Conservation (phyloP, 2,329 filamentous ascomycete genomes). For the Metarhizium brunneum region DNA sequence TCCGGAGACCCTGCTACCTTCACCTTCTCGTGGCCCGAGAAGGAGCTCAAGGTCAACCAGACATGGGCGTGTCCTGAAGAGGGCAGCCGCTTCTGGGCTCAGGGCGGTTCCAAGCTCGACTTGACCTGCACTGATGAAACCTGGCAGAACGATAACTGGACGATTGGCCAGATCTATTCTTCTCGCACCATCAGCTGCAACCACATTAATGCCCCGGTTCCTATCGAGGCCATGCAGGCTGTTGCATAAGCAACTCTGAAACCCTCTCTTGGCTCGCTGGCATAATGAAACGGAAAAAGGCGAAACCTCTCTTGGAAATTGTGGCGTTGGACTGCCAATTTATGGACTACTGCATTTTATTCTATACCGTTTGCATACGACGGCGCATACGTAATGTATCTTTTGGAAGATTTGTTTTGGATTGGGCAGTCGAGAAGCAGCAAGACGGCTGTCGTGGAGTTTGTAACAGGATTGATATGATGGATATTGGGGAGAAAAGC, state of each 20-base stretch:
- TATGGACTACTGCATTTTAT: not conserved
- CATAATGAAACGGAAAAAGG: not conserved
- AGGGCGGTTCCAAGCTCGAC: slow-evolving; percentile 16
- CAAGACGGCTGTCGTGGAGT: not conserved
- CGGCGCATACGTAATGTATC: slow-evolving; percentile 2
- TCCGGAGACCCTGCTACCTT: slow-evolving; percentile 26
- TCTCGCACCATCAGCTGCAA: slow-evolving; percentile 18
- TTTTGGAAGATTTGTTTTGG: not conserved
- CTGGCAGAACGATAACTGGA: slow-evolving; percentile 23
- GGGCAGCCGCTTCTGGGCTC: slow-evolving; percentile 19
- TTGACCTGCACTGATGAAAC: slow-evolving; percentile 18
- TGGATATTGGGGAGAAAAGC: not conserved
- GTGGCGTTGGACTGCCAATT: not conserved
- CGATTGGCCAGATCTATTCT: slow-evolving; percentile 22
- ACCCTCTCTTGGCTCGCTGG: not conserved
- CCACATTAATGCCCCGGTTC: slow-evolving; percentile 13
- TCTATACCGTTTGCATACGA: not conserved
- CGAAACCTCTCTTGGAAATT: not conserved
- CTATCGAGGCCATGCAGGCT: slow-evolving; percentile 17
- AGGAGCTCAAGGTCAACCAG: slow-evolving; percentile 34
- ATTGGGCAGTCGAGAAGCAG: not conserved
- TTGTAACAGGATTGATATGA: not conserved
- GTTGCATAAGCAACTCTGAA: slow-evolving; percentile 12
- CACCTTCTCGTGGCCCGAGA: slow-evolving; percentile 27
- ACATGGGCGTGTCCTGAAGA: slow-evolving; percentile 38